These are phyloP conservation scores for Cardamine occulta DNA, from an alignment of 345 rosid species.

Conservation along the genomic window DNA sequence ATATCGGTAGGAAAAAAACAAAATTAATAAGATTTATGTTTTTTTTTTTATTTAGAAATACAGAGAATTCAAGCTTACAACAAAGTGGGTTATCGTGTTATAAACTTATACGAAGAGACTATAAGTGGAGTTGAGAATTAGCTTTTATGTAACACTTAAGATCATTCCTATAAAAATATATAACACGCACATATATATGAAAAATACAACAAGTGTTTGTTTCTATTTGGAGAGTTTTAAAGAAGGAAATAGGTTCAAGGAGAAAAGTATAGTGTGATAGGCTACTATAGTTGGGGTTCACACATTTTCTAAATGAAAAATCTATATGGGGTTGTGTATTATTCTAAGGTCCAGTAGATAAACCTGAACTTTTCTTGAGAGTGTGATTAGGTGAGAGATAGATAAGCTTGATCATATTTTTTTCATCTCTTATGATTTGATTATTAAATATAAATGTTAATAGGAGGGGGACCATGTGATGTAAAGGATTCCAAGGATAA, in stretches of 20 bases:
- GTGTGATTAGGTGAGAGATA: constrained; percentile 21
- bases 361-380: constrained; percentile 27
- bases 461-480: constrained; percentile 35
- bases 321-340: neutral
- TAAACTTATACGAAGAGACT: neutral
- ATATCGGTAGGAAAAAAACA: neutral
- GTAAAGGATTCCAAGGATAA: constrained; percentile 37
- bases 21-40: neutral
- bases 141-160: neutral
- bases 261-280: neutral
- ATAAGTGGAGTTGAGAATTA: neutral
- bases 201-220: neutral
- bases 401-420: neutral
- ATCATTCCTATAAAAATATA: neutral
- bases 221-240: neutral
- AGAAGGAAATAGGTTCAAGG: neutral
- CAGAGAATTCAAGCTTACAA: neutral
- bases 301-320: neutral
- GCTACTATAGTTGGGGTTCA: neutral
- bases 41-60: too few relatives aligned
- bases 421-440: neutral
- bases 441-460: neutral
- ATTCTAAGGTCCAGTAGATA: constrained; percentile 22
- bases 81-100: neutral
- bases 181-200: neutral